Evolutionary conservation across 352 stramenopile species (phyloP).

Genomic region (Pythium pyrilobum): DNA sequence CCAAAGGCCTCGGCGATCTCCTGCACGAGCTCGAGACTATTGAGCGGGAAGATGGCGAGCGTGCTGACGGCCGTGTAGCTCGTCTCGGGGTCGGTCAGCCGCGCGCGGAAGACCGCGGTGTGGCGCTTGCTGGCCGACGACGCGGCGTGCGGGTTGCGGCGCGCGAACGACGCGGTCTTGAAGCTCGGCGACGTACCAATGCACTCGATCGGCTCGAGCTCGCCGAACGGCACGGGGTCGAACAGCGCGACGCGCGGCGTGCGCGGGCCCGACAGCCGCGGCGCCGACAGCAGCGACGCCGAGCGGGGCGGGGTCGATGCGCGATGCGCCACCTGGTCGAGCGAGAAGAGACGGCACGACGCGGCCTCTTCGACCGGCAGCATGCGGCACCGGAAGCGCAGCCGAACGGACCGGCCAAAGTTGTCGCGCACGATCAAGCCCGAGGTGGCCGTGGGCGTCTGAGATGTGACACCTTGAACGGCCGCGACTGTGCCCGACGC

Average conservation of each 20-base stretch:
- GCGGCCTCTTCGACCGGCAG: not conserved
- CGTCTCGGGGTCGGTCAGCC: constrained; percentile 41
- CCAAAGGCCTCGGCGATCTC: constrained; percentile 56
- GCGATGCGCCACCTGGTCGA: no score
- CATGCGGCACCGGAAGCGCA: constrained; percentile 7
- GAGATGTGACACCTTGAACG: no score
- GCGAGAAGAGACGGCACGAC: not conserved
- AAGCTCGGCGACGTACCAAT: no score
- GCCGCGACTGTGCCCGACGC: no score
- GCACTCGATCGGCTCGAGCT: constrained; percentile 7
- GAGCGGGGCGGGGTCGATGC: no score
- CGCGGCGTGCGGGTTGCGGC: no score
- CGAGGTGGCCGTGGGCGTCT: no score
- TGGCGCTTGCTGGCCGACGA: not conserved
- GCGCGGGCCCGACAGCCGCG: not conserved
- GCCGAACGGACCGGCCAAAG: constrained; percentile 2
- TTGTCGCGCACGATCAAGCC: not conserved
- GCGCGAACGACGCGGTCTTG: no score
- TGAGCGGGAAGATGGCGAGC: constrained; percentile 77
- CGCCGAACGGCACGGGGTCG: constrained; percentile 7
- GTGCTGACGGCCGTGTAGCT: constrained; percentile 86
- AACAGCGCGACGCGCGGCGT: constrained; percentile 16
- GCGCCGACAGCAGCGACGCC: no score
- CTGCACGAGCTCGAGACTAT: constrained; percentile 57
- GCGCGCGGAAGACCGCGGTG: constrained; percentile 40